A percentile compares a stretch with the other conserved stretches of the same genome.
These are phyloP conservation scores for Blastobotrys chiropterorum DNA, from an alignment of 805 yeast species.

Conservation along the genomic window DNA sequence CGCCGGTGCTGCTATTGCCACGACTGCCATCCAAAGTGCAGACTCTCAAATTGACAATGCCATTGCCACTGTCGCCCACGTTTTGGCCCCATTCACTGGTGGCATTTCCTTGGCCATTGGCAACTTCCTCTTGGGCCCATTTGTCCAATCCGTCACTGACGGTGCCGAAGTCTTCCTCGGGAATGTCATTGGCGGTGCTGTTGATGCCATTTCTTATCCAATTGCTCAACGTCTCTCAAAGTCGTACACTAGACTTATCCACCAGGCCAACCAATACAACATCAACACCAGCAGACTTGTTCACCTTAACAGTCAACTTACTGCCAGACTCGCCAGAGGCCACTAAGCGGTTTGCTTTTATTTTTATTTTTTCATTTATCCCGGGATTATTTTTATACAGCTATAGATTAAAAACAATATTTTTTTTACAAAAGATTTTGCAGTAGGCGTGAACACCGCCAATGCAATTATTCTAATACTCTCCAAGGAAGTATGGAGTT, in stretches of 20 bases:
- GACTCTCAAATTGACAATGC: no score
- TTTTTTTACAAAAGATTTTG: no score
- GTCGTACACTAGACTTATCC: constrained; percentile 3
- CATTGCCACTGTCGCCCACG: constrained; percentile 17
- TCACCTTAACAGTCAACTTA: constrained; percentile 1
- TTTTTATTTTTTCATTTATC: no score
- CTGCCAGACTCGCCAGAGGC: no score
- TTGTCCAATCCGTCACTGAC: constrained; percentile 15
- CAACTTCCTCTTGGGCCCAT: constrained; percentile 8
- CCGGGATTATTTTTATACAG: no score
- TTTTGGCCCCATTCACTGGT: constrained; percentile 17
- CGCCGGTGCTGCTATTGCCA: constrained; percentile 11
- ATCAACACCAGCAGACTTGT: constrained; percentile 8
- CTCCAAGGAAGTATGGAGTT: no score
- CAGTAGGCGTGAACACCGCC: no score
- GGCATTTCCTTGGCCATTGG: constrained; percentile 12
- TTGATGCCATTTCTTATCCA: constrained; percentile 15
- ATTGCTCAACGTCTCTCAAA: neutral
- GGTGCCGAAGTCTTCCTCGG: constrained; percentile 24
- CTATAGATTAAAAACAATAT: no score
- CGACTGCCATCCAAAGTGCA: no score
- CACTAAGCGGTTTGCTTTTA: no score
- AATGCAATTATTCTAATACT: no score
- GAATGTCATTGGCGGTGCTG: constrained; percentile 16
- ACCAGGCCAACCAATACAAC: constrained; percentile 6